Evolutionary conservation across 352 stramenopile species (phyloP), one percentile per base, ranked within the genome.

Genomic region (Phytophthora podocarpi): DNA sequence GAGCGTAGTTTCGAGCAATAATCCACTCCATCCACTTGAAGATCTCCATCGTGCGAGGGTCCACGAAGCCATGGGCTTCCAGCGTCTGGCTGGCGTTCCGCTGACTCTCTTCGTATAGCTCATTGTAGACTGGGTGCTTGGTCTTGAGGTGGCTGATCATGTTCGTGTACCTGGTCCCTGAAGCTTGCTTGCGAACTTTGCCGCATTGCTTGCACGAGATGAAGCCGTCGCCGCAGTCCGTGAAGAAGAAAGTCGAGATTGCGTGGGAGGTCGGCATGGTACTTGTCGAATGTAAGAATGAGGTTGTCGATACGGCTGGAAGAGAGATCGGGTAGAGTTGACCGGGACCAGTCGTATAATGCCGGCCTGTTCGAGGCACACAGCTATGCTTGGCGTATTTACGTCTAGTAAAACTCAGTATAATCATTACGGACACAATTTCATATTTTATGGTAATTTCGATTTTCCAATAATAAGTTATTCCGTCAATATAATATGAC

Each of bases 191-290:
- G 5, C 31, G 21, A 37, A 8, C 10, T 11, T 55, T 55, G 21
- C 32, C 23, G 4, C 47, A 37, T 26, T 46, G 34, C 34, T 41
- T 41, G 34, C 47, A 56, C 13, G 20, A 46, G 23, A 56, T 46
- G 4, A 13, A 16, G 2, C 23, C 21, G 7, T 36, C 24, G n/a
- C 35, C 34, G 16, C 12, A 45, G 47, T 46, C 24, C 34, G 34
- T 46, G 34, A 46, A 56, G 23, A 46, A 56, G n/a, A 45, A 56
- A 15, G 2, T 45, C 15, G 47, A 37, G n/a, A n/a, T n/a, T n/a
- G n/a, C n/a, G n/a, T n/a, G n/a, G n/a, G n/a, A n/a, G n/a, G n/a
- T n/a, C n/a, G 31, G 39, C 43, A 52, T 52, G 28, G 30, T 2
- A 30, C 43, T 40, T 52, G 28, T 28, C 28, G 20, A 20, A 52